Percentiles rank a stretch among this genome's conserved stretches.
These are phyloP conservation scores for Ceratocystis lukuohia DNA, from an alignment of 2,329 filamentous ascomycete genomes.

Conservation along the genomic window DNA sequence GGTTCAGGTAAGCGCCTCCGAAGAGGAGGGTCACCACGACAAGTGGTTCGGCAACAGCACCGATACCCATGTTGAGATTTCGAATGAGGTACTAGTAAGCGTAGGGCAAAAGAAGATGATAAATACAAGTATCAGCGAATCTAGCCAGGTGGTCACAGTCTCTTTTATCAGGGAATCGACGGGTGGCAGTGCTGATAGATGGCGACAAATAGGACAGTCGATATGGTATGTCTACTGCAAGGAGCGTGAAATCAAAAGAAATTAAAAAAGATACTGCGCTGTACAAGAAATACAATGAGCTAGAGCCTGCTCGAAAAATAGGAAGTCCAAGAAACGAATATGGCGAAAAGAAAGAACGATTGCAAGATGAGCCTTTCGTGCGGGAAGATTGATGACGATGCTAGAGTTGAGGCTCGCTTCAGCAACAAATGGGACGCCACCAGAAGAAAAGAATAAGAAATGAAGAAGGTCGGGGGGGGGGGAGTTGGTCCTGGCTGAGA, in stretches of 20 bases:
- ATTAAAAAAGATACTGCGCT: conserved; percentile 6
- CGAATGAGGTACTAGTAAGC: neutral
- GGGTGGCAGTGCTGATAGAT: neutral
- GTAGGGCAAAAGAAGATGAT: neutral
- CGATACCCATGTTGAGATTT: conserved; percentile 27
- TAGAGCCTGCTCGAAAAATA: conserved; percentile 3
- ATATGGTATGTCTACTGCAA: neutral
- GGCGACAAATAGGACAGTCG: neutral
- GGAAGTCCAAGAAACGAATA: neutral
- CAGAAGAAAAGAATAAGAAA: neutral
- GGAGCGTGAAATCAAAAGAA: neutral
- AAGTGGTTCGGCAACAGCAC: conserved; percentile 31
- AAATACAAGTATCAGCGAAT: neutral
- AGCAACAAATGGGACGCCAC: neutral
- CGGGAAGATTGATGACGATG: neutral
- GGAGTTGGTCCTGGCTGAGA: neutral
- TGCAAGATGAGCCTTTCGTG: neutral
- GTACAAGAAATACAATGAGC: conserved; percentile 6
- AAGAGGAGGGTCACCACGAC: conserved; percentile 33
- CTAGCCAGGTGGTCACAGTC: neutral
- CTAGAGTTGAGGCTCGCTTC: neutral
- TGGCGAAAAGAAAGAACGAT: neutral
- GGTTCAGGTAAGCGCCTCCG: conserved; percentile 34
- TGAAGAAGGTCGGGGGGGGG: neutral
- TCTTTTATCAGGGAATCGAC: neutral